Conservation (phyloP, 1,284 basidiomycete genomes). For the Apiotrichum akiyoshidainum region DNA sequence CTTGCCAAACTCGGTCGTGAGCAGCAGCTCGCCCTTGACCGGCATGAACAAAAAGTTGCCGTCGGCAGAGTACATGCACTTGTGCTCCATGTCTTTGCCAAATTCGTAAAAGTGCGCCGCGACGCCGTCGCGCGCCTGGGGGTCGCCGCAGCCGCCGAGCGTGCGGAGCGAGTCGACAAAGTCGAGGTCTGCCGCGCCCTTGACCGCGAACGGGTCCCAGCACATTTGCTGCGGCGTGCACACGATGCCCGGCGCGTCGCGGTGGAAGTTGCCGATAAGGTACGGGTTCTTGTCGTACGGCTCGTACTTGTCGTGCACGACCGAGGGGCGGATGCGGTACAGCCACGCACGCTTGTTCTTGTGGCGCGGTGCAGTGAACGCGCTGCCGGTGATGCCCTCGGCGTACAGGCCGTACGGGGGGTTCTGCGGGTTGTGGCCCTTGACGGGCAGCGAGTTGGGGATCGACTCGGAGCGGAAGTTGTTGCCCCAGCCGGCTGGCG, state of each 20-base stretch:
- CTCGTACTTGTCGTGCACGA: slow-evolving; percentile 54
- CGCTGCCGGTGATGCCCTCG: slow-evolving; percentile 60
- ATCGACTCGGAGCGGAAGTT: slow-evolving; percentile 17
- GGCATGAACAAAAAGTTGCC: slow-evolving; percentile 68
- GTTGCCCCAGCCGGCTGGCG: slow-evolving; percentile 15
- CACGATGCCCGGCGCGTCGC: slow-evolving; percentile 6
- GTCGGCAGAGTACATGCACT: slow-evolving; percentile 65
- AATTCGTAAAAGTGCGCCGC: slow-evolving; percentile 64
- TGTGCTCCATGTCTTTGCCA: slow-evolving; percentile 64
- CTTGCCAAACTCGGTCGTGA: slow-evolving; percentile 68
- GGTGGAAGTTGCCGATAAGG: slow-evolving; percentile 8
- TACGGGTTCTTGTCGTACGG: slow-evolving; percentile 6
- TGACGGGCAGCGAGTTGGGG: slow-evolving; percentile 52
- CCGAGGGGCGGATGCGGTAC: slow-evolving; percentile 58
- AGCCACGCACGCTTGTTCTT: slow-evolving; percentile 55
- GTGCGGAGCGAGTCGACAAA: slow-evolving; percentile 65
- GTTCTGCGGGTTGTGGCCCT: slow-evolving; percentile 63
- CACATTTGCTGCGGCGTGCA: slow-evolving; percentile 61
- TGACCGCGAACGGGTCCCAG: slow-evolving; percentile 59
- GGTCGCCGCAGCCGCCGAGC: slow-evolving; percentile 63
- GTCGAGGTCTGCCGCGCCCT: slow-evolving; percentile 52
- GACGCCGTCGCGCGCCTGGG: slow-evolving; percentile 60
- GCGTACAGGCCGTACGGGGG: slow-evolving; percentile 62
- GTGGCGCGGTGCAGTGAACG: slow-evolving; percentile 59
- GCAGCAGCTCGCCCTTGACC: slow-evolving; percentile 62